phyloP scores from a whole-genome alignment of 2,329 filamentous ascomycete species.

The Albifimbria verrucaria region DNA sequence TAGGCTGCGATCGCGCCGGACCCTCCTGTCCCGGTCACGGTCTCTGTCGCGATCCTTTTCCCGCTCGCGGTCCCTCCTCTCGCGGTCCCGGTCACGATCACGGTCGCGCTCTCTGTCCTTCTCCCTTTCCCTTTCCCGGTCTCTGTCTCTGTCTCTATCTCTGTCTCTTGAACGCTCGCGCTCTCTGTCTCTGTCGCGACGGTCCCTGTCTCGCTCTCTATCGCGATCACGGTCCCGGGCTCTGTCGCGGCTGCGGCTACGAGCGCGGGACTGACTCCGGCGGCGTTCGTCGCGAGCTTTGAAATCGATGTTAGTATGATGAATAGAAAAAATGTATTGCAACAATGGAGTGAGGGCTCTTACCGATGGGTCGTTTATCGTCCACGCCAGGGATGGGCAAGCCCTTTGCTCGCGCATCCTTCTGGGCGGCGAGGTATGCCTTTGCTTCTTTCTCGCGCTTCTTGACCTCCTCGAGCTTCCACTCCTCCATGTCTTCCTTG shows the following conservation, averaged over 20 bases:
- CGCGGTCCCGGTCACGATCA: slow-evolving; percentile 20
- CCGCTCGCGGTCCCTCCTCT: slow-evolving; percentile 19
- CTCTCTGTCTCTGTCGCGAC: slow-evolving; percentile 25
- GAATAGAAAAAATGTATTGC: background rate
- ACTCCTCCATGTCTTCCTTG: slow-evolving; percentile 49
- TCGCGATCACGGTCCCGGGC: slow-evolving; percentile 20
- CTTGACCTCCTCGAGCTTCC: slow-evolving; percentile 60
- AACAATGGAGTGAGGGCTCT: slow-evolving; percentile 17
- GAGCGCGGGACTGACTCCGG: slow-evolving; percentile 31
- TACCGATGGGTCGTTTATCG: slow-evolving; percentile 45
- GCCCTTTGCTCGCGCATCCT: slow-evolving; percentile 58
- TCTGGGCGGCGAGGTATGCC: slow-evolving; percentile 59
- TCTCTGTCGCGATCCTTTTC: slow-evolving; percentile 27
- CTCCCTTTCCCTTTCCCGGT: slow-evolving; percentile 23
- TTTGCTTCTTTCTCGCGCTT: slow-evolving; percentile 63
- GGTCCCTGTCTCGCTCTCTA: slow-evolving; percentile 25
- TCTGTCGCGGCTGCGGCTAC: slow-evolving; percentile 27
- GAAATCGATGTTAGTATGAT: slow-evolving; percentile 19
- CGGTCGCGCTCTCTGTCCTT: slow-evolving; percentile 16
- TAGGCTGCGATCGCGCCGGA: slow-evolving; percentile 4
- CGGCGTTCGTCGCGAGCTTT: slow-evolving; percentile 38
- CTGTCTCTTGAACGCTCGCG: slow-evolving; percentile 24
- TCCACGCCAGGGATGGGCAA: slow-evolving; percentile 57
- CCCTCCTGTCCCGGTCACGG: slow-evolving; percentile 25
- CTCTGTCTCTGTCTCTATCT: slow-evolving; percentile 29